Percentiles rank a stretch among this genome's conserved stretches.
Conservation (phyloP, 306 rosid species). For the Prinsepia uniflora region DNA sequence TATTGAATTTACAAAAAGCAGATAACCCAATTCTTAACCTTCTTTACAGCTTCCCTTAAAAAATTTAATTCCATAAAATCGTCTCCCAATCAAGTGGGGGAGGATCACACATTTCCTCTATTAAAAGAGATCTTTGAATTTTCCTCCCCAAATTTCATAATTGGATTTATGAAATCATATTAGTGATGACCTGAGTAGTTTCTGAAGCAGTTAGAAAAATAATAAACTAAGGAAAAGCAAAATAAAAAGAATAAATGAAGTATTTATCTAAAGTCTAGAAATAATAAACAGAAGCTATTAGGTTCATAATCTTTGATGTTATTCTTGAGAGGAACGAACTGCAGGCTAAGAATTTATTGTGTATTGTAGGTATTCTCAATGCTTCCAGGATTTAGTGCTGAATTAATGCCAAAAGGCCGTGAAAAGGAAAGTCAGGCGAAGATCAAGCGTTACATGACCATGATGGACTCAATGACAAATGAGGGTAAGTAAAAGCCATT, state of each 20-base stretch:
- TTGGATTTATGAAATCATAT: background rate
- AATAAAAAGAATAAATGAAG: background rate
- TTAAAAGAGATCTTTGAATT: background rate
- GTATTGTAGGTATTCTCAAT: slow-evolving; percentile 59
- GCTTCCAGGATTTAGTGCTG: slow-evolving; percentile 79
- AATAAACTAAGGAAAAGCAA: background rate
- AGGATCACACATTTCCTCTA: background rate
- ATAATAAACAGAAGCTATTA: background rate
- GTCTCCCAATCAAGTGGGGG: background rate
- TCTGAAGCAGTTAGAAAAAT: background rate
- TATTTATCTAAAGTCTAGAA: background rate
- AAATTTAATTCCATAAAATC: background rate
- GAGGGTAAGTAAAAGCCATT: slow-evolving; percentile 46
- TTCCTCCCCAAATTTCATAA: background rate
- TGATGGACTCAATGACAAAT: slow-evolving; percentile 99
- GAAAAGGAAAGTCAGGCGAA: slow-evolving; percentile 92
- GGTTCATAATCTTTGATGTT: background rate
- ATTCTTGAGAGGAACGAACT: slow-evolving; percentile 1
- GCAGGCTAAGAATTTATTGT: slow-evolving; percentile 9
- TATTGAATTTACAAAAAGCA: background rate
- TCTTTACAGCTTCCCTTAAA: background rate
- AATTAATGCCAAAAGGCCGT: slow-evolving; percentile 80
- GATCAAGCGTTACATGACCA: slow-evolving; percentile 88
- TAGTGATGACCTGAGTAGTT: background rate
- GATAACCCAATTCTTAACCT: background rate